These are phyloP conservation scores for Tricholoma sp. DNA, from an alignment of 768 basidiomycete species.

Conservation along the genomic window DNA sequence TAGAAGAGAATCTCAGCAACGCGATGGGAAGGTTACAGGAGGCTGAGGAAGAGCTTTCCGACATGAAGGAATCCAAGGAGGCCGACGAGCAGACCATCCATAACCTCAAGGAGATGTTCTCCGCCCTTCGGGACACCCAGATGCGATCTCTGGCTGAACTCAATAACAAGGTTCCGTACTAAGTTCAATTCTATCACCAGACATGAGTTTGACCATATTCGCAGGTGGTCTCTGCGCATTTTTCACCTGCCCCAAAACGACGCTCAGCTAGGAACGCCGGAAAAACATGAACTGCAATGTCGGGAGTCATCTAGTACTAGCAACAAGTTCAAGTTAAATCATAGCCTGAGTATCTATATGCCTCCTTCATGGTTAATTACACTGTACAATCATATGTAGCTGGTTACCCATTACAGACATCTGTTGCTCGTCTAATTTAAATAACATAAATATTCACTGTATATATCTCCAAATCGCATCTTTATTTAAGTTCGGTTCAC, in stretches of 20 bases:
- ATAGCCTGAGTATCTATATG: no score
- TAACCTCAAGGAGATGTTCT: conserved; percentile 25
- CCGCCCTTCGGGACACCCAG: conserved; percentile 27
- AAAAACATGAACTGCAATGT: background rate
- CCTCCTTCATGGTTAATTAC: no score
- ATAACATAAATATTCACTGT: no score
- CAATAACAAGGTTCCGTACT: conserved; percentile 27
- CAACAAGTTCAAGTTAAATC: no score
- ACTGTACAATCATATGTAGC: no score
- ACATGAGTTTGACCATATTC: background rate
- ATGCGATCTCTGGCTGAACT: conserved; percentile 28
- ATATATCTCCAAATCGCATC: no score
- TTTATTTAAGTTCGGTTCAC: no score
- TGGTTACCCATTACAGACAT: no score
- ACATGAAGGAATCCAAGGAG: conserved; percentile 24
- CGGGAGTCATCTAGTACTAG: no score
- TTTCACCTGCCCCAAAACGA: conserved; percentile 21
- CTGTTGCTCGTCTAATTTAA: no score
- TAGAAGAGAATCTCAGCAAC: conserved; percentile 17
- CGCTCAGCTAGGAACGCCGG: conserved; percentile 8
- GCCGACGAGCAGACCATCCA: conserved; percentile 31
- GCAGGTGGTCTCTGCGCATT: conserved; percentile 24
- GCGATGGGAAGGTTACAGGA: conserved; percentile 16
- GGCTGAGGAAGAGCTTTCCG: conserved; percentile 27
- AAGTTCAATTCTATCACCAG: background rate